Evolutionary conservation across 179 eudicot species (phyloP), one percentile per base, ranked within the genome.

Genomic region (Nepenthes alata): DNA sequence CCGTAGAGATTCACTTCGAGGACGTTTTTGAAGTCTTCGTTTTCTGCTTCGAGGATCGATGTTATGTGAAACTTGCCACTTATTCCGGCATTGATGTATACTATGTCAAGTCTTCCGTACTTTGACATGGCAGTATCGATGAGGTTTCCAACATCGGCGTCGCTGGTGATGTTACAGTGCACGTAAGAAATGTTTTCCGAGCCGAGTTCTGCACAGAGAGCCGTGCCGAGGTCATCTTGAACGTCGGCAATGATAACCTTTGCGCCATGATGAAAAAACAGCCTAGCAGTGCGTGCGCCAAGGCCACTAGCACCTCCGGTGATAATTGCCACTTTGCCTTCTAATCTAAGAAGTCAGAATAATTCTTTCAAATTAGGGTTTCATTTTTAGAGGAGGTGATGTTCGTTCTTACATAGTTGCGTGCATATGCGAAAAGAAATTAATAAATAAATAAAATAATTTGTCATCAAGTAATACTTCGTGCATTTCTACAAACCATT

Each of bases 281-380:
- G 71, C 49, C 74, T 72, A 1, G 84, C 80, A 0, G 88, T 74
- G 11, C 71, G 70, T 62, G 70, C 88, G 45, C 91, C 91, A 2
- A 85, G 81, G 14, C 91, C 91, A 57, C 91, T 83, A 34, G 91
- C 88, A 11, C 81, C 93, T 10, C 93, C 93, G 2, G 93, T 86
- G 70, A 86, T 79, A 3, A 86, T 74, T 6, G 83, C 88, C 1
- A 86, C 89, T 41, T 83, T 86, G 25, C 86, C 88, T 45, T 68
- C 62, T 49, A 86, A 53, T 73, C 87, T 84, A 41, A 41, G 1
- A 25, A 25, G 25, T 25, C 25, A 25, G 25, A 25, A 25, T 25
- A 25, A 25, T 25, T 25, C 25, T 25, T 25, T 25, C 25, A 25
- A 25, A 25, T 25, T 25, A 25, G 25, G 25, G 25, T 25, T 25